Evolutionary conservation across 2,329 filamentous ascomycete genomes (phyloP), one percentile per base, ranked within the genome.

Genomic region (Epicoccum nigrum): DNA sequence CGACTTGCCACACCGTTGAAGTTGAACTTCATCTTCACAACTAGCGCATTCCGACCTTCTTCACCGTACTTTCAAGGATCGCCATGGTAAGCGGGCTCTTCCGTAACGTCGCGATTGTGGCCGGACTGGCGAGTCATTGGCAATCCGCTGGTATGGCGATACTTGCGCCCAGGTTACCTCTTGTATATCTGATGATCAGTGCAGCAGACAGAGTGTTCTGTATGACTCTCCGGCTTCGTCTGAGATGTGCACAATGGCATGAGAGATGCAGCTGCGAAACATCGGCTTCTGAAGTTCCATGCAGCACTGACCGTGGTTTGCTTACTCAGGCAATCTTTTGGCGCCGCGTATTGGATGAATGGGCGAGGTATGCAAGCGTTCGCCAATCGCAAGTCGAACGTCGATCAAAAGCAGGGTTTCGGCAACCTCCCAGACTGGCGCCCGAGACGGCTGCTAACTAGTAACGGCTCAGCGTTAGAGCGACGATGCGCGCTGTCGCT

Each of bases 391-490:
- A 30, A 37, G 13, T 32, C 39, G 13, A 28, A 19, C 34, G 46
- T 19, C 27, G 27, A 44, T 50, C 40, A 16, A 33, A 50, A 42
- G 21, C 46, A 44, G 40, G 27, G 28, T 28, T 40, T 30, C 45
- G 30, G 20, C 35, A 39, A 17, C 28, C 31, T 16, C 38, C 34
- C 20, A 39, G 40, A 39, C 40, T 33, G 16, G 33, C 27, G 39
- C 40, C 31, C 13, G 6, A 32, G 46, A 37, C 42, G 35, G 41
- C 30, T 41, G 42, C 48, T 51, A 46, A 46, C 30, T 41, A 35
- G 42, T 51, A 46, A 46, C 48, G 48, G 25, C 11, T 41, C 35
- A 27, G 42, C 37, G 42, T 51, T 51, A 46, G 23, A 25, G 40
- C 32, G 39, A 39, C 33, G 40, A 28, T 44, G 32, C 12, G 20